phyloP scores from a whole-genome alignment of 306 rosid genomes.

The Lotus japonicus region DNA sequence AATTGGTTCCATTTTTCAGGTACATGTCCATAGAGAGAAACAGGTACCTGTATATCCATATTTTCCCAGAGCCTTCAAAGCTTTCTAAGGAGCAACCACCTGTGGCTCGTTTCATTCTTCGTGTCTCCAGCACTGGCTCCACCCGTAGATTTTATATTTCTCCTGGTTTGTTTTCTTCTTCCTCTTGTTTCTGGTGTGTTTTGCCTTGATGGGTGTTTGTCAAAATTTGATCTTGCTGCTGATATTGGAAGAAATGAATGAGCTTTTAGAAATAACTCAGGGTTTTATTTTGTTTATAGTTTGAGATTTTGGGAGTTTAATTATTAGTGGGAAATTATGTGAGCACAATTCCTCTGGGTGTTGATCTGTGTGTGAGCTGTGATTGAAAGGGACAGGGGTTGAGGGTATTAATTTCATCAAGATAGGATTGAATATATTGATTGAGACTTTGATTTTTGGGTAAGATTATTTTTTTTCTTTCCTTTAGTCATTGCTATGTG shows the following conservation, averaged over 20 bases:
- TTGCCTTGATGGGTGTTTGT: background rate
- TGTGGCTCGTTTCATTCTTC: constrained; percentile 63
- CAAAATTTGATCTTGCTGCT: background rate
- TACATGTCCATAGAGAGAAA: constrained; percentile 64
- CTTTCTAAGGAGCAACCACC: constrained; percentile 78
- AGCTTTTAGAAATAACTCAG: background rate
- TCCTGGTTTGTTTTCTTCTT: constrained; percentile 38
- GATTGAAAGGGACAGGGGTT: background rate
- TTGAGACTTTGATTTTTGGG: background rate
- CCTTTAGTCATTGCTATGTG: background rate
- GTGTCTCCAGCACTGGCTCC: constrained; percentile 47
- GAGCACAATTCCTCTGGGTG: background rate
- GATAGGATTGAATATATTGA: background rate
- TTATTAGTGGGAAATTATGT: background rate
- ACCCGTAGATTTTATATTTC: constrained; percentile 55
- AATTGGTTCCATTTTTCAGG: constrained; percentile 26
- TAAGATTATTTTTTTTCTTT: background rate
- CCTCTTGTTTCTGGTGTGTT: background rate
- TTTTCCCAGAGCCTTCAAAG: constrained; percentile 70
- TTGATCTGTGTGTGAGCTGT: background rate
- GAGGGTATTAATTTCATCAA: background rate
- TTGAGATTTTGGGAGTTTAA: background rate
- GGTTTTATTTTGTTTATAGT: background rate
- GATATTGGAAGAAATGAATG: background rate
- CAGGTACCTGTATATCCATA: constrained; percentile 57